A percentile compares a stretch with the other conserved stretches of the same genome.
phyloP scores from a whole-genome alignment of 139 green algal species.

The Chlamydomonas incerta region DNA sequence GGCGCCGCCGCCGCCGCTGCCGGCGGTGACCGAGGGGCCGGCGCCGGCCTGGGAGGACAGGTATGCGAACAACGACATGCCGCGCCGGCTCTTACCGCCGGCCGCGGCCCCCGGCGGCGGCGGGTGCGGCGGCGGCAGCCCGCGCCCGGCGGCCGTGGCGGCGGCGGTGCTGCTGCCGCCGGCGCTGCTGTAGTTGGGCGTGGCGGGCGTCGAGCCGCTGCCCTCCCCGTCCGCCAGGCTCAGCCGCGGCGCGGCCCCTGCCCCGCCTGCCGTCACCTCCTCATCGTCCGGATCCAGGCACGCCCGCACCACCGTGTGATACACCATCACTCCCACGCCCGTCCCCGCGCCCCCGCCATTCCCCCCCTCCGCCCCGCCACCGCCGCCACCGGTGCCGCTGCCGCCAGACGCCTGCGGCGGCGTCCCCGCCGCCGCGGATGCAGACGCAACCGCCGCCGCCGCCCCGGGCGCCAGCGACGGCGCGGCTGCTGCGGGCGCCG shows the following conservation, averaged over 20 bases:
- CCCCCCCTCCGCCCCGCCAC: not conserved
- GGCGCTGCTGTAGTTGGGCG: too few species aligned
- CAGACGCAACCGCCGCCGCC: too few species aligned
- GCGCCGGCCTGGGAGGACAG: not conserved
- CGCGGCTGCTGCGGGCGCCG: not conserved
- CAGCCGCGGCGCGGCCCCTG: not conserved
- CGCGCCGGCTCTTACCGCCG: too few species aligned
- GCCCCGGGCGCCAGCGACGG: too few species aligned
- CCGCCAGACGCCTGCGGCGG: too few species aligned
- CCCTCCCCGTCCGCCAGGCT: not conserved
- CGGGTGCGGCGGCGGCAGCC: too few species aligned
- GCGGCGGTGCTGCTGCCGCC: too few species aligned
- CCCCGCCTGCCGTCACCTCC: not conserved
- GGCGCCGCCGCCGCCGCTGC: not conserved
- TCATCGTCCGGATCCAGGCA: not conserved
- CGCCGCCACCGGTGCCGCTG: too few species aligned
- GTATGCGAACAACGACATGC: not conserved
- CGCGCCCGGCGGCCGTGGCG: too few species aligned
- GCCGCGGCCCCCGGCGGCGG: too few species aligned
- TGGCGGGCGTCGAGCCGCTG: too few species aligned
- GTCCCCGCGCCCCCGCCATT: not conserved
- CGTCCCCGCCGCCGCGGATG: too few species aligned
- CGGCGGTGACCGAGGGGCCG: not conserved
- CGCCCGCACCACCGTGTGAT: slow-evolving; percentile 2
- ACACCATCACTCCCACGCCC: slow-evolving; percentile 20